Evolutionary conservation across 108 stramenopile species (phyloP).

Genomic region (Mayamaea pseudoterrestris): DNA sequence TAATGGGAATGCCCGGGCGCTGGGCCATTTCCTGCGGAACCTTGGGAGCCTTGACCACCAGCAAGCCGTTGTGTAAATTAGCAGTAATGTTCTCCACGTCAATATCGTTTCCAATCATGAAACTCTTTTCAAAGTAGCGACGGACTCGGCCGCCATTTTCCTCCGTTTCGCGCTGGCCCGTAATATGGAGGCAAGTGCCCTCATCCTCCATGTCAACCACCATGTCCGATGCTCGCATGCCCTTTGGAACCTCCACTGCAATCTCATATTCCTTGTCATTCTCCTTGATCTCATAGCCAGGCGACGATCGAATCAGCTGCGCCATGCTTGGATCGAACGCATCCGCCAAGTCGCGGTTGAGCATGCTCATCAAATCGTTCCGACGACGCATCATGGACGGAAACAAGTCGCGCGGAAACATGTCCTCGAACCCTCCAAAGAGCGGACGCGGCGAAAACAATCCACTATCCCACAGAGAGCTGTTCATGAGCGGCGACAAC

Average conservation of each 20-base stretch:
- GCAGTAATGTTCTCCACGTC: slow-evolving; percentile 19
- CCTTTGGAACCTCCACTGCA: slow-evolving; percentile 48
- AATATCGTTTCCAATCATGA: slow-evolving; percentile 1
- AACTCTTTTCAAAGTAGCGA: slow-evolving; percentile 1
- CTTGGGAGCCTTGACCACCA: slow-evolving; percentile 17
- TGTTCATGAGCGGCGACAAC: too few species aligned
- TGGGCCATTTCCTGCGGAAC: not conserved
- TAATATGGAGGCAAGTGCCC: slow-evolving; percentile 14
- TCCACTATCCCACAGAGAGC: too few species aligned
- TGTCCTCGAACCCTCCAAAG: too few species aligned
- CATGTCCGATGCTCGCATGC: slow-evolving; percentile 39
- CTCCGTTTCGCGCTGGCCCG: slow-evolving; percentile 1
- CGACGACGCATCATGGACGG: too few species aligned
- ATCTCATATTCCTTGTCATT: slow-evolving; percentile 42
- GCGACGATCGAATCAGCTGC: slow-evolving; percentile 20
- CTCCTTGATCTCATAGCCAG: slow-evolving; percentile 48
- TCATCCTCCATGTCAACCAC: slow-evolving; percentile 35
- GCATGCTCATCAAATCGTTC: too few species aligned
- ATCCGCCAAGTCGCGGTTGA: too few species aligned
- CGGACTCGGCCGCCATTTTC: not conserved
- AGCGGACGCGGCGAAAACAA: too few species aligned
- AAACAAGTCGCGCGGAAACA: too few species aligned
- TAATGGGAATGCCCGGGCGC: not conserved
- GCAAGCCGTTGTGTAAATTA: slow-evolving; percentile 18
- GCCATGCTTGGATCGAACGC: too few species aligned